Evolutionary conservation across 2,329 filamentous ascomycete genomes (phyloP), one percentile per base, ranked within the genome.

Genomic region (Chrysoporthe cubensis): DNA sequence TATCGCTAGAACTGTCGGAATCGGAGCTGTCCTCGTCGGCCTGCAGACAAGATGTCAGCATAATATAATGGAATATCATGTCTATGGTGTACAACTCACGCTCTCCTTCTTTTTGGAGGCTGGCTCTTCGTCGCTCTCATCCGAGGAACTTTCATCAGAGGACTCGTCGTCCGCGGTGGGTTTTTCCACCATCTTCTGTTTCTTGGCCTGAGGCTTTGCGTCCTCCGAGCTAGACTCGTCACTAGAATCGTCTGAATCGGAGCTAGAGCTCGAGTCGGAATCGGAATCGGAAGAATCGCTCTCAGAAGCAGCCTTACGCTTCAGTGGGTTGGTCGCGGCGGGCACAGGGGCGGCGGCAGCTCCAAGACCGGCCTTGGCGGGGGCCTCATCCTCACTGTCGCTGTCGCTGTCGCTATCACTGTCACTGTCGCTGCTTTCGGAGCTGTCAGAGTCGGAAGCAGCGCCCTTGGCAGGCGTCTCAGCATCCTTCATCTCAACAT

Each of bases 121-220:
- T 13, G 40, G 18, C 26, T 62, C 34, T 5, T 26, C 14, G 16
- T 62, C 58, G 40, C 62, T 64, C 50, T 64, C 62, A 14, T 64
- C 61, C 37, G 57, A 60, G 32, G 70, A 75, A 60, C 73, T 72
- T 52, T 76, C 78, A 46, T 75, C 75, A 0, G 78, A 78, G n/a
- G 57, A 60, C 9, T 44, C 42, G 13, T 59, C 57, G 14, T 44
- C 46, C 48, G 76, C 78, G 11, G 76, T 76, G 60, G 74, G 79
- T 9, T 77, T 73, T 71, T 83, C 81, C 42, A 78, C 80, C 75
- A 82, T 83, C 70, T 76, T 60, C 21, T 60, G 76, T 78, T 87
- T 89, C 80, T 89, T 89, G 37, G 78, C 71, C 69, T 80, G 80
- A 3, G 82, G 84, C 14, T 78, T 78, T 67, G 84, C 80, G 52